A percentile compares a stretch with the other conserved stretches of the same genome.
These are phyloP conservation scores for Raffaelea deltoideospora DNA, from an alignment of 2,329 filamentous ascomycete species.

Conservation along the genomic window DNA sequence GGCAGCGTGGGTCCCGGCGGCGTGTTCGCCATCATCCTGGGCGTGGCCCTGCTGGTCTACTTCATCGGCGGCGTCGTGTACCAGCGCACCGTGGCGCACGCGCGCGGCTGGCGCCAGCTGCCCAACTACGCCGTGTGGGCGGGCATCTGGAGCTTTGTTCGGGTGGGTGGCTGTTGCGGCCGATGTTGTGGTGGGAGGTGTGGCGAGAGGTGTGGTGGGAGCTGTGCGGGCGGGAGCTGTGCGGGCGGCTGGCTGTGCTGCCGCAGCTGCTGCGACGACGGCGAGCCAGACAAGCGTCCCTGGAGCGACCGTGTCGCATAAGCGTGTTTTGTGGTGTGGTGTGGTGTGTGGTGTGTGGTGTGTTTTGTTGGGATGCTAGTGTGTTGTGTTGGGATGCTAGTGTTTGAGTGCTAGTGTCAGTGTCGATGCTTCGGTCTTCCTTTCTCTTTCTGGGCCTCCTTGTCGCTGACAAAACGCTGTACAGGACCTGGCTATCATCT, in stretches of 20 bases:
- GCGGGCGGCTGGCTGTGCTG: too few species aligned
- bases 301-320: too few species aligned
- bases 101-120: conserved; percentile 85
- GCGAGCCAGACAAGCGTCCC: too few species aligned
- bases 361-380: too few species aligned
- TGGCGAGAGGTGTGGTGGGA: background rate
- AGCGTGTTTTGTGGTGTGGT: too few species aligned
- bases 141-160: conserved; percentile 69
- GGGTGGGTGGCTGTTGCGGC: conserved; percentile 37
- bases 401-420: background rate
- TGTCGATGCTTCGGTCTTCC: background rate
- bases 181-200: conserved; percentile 1
- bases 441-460: too few species aligned
- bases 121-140: conserved; percentile 93
- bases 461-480: too few species aligned
- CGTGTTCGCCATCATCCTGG: conserved; percentile 77
- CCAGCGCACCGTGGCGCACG: conserved; percentile 85
- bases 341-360: too few species aligned
- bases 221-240: too few species aligned
- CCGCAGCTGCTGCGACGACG: too few species aligned
- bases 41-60: conserved; percentile 69
- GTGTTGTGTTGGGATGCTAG: too few species aligned
- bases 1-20: conserved; percentile 55
- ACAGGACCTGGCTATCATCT: conserved; percentile 55
- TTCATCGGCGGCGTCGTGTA: conserved; percentile 87